A percentile compares a stretch with the other conserved stretches of the same genome.
These are phyloP conservation scores for Stephania yunnanensis DNA, from an alignment of 164 flowering plant genomes.

Conservation along the genomic window DNA sequence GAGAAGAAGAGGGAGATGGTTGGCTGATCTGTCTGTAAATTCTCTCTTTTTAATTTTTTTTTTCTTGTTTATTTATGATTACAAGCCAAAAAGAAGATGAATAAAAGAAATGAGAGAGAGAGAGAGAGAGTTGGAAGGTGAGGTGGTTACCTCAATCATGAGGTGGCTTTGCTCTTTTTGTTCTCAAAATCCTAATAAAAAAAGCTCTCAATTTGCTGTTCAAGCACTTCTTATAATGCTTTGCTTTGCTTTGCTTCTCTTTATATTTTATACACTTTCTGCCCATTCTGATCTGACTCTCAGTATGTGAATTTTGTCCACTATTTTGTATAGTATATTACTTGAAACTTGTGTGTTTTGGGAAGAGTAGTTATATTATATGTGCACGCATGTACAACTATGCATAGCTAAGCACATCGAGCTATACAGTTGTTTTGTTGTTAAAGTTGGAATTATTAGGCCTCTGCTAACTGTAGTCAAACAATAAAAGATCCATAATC, in stretches of 20 bases:
- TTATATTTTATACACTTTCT: background rate
- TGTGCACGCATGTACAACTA: background rate
- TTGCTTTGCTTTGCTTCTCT: background rate
- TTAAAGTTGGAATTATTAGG: no score
- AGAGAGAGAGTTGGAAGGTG: background rate
- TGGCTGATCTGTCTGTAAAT: constrained; percentile 23
- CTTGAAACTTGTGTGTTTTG: background rate
- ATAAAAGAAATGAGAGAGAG: background rate
- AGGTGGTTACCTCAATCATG: constrained; percentile 15
- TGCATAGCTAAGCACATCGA: background rate
- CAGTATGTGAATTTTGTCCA: background rate
- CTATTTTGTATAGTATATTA: background rate
- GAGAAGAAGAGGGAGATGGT: background rate
- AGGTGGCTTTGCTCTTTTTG: background rate
- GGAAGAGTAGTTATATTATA: background rate
- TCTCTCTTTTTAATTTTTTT: background rate
- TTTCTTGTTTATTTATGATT: constrained; percentile 26
- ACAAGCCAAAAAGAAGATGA: constrained; percentile 19
- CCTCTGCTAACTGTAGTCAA: no score
- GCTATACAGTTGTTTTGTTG: background rate
- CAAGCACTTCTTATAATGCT: background rate
- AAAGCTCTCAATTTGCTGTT: background rate
- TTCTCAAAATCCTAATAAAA: background rate
- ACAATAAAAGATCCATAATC: no score
- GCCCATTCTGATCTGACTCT: background rate